Base-by-base conservation (phyloP, 139 green algal species). In the Dunaliella primolecta region DNA sequence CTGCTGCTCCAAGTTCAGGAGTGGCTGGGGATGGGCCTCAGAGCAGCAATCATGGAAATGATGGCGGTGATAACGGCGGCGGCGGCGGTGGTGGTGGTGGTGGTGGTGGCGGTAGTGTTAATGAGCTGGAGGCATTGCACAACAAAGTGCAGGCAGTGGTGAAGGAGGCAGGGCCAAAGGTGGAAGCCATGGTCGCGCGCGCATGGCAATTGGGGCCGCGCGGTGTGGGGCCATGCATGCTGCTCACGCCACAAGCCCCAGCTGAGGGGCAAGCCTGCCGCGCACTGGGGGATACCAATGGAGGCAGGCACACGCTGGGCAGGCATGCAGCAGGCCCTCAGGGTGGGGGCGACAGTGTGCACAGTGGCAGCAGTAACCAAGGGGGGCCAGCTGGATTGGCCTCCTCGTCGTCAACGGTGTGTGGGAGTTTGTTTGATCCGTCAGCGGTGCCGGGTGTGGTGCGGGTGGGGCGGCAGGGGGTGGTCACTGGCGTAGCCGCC, bases 161-260 rank as follows among this genome's bases (percentile, higher is more conserved):
- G n/a, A 38, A 30, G 21, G 75, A 36, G 31, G 75, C 31, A 80
- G 30, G 75, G 75, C 2, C 46, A 36, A 71, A 57, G 11, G 27
- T 76, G 2, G 21, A 32, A 1, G 15, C 36, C n/a, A 75, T 89
- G 75, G 11, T 95, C 75, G 87, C 91, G 88, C 77, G 91, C 0
- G 90, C 93, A 0, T 99, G 97, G 97, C 75, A 93, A 56, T 85
- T 98, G 84, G 97, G 97, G 1, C 96, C 97, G 1, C 89, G 92
- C 30, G 87, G 89, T 21, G 85, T 88, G 0, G 97, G 97, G 0
- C 94, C 97, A 30, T 97, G 97, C 89, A 2, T 98, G 36, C 92
- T 98, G 29, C 89, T 98, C 11, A 75, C 85, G 30, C 81, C 82
- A 29, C 72, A 72, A 74, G 55, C 64, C 3, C 64, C 46, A 25